phyloP scores from a whole-genome alignment of 2,329 filamentous ascomycete genomes.

The Tricladium varicosporioides region DNA sequence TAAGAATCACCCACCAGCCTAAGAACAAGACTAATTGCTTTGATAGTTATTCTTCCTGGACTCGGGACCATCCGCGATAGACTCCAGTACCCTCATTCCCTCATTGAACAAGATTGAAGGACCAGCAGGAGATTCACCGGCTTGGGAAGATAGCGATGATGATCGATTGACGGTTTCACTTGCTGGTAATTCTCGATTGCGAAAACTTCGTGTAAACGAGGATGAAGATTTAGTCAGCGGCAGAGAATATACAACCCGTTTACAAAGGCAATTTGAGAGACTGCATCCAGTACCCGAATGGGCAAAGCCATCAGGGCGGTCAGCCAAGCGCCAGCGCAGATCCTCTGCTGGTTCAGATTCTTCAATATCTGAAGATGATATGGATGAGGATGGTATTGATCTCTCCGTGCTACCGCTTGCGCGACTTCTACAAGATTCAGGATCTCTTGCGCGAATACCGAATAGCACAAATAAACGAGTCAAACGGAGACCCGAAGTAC shows the following conservation, averaged over 20 bases:
- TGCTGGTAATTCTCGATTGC: conserved; percentile 68
- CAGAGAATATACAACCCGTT: conserved; percentile 75
- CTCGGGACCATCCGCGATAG: conserved; percentile 33
- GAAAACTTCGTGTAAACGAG: conserved; percentile 79
- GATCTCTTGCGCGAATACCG: conserved; percentile 54
- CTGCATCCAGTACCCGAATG: conserved; percentile 60
- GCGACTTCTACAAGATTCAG: conserved; percentile 72
- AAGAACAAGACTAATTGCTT: conserved; percentile 10
- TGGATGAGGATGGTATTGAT: conserved; percentile 55
- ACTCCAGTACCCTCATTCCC: conserved; percentile 23
- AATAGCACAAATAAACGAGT: conserved; percentile 55
- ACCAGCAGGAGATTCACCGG: conserved; percentile 49
- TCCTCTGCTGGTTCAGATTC: conserved; percentile 47
- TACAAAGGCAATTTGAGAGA: conserved; percentile 73
- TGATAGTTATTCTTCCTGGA: conserved; percentile 38
- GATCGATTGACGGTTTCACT: conserved; percentile 83
- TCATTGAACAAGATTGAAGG: conserved; percentile 32
- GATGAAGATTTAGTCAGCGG: conserved; percentile 84
- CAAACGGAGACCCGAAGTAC: conserved; percentile 79
- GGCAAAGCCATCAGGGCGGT: conserved; percentile 52
- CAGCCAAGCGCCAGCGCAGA: conserved; percentile 48
- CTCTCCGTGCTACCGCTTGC: conserved; percentile 76
- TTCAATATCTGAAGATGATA: conserved; percentile 40
- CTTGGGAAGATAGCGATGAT: conserved; percentile 96
- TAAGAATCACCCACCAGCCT: conserved; percentile 15